A percentile compares a stretch with the other conserved stretches of the same genome.
Conservation (phyloP, 345 rosid species). For the Bruguiera sexangula region DNA sequence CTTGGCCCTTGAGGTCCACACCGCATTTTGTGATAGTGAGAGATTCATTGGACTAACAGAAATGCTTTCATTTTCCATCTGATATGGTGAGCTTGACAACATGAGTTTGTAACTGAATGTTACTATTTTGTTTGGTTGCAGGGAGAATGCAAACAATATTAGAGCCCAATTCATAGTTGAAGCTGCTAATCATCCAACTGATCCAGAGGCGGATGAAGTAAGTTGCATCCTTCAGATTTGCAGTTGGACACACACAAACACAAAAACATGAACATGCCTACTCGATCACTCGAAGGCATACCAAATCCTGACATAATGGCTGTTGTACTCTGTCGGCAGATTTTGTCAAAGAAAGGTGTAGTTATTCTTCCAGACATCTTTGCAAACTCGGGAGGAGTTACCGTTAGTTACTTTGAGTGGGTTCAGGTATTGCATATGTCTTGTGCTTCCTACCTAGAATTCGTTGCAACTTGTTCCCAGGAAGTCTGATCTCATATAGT, state of each 20-base stretch:
- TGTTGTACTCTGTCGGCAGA: constrained; percentile 35
- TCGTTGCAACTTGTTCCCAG: background rate
- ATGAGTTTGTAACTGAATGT: background rate
- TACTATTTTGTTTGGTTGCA: constrained; percentile 23
- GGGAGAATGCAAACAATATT: constrained; percentile 81
- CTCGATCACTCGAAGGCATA: too few relatives aligned
- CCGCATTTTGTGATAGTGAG: too few relatives aligned
- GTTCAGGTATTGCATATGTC: constrained; percentile 60
- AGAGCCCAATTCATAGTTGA: constrained; percentile 86
- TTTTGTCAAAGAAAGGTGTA: constrained; percentile 78
- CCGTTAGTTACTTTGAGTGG: constrained; percentile 98
- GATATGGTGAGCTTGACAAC: background rate
- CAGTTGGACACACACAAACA: constrained; percentile 1
- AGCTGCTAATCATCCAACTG: constrained; percentile 98
- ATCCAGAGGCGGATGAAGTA: constrained; percentile 97
- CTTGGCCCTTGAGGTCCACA: too few relatives aligned
- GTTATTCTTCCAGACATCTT: constrained; percentile 90
- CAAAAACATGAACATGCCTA: too few relatives aligned
- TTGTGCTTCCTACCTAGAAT: too few relatives aligned
- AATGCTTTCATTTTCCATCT: background rate
- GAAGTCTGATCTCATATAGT: too few relatives aligned
- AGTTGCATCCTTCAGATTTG: constrained; percentile 12
- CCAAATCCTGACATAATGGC: background rate
- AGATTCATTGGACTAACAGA: too few relatives aligned
- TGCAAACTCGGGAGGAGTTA: constrained; percentile 97